Percentiles rank a stretch among this genome's conserved stretches.
These are phyloP conservation scores for Citrullus mucosospermus DNA, from an alignment of 306 rosid species.

Conservation along the genomic window DNA sequence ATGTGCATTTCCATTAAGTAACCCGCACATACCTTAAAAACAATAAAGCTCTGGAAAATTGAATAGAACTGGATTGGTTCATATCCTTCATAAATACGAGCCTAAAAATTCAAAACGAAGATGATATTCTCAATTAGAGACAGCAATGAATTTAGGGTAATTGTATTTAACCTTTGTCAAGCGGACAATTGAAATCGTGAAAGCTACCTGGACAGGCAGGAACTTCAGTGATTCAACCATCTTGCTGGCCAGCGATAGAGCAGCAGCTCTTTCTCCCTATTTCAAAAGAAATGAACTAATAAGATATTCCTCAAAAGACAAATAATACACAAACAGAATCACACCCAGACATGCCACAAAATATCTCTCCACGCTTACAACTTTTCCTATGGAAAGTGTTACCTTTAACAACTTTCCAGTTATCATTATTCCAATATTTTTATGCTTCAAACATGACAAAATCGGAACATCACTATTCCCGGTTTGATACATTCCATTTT, in stretches of 20 bases:
- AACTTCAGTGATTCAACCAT: constrained; percentile 82
- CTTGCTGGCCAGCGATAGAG: constrained; percentile 54
- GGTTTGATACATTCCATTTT: background rate
- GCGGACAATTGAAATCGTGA: background rate
- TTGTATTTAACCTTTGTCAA: background rate
- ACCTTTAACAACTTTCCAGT: background rate
- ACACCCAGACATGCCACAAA: background rate
- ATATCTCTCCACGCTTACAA: background rate
- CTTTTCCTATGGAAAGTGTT: background rate
- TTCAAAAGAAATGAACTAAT: constrained; percentile 18
- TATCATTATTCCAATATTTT: background rate
- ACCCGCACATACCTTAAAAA: constrained; percentile 54
- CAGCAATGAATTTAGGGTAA: background rate
- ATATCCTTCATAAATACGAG: constrained; percentile 77
- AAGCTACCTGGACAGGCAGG: constrained; percentile 58
- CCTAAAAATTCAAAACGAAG: constrained; percentile 33
- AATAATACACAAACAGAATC: background rate
- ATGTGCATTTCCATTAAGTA: background rate
- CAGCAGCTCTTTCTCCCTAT: constrained; percentile 71
- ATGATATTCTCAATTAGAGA: background rate
- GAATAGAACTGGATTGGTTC: constrained; percentile 77
- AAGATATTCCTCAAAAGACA: background rate
- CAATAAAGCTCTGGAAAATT: constrained; percentile 72
- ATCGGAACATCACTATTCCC: background rate
- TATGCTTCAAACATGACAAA: background rate